Percentiles rank a stretch among this genome's conserved stretches.
Evolutionary conservation across 257 asterid genomes (phyloP).

Genomic region (Nicotiana tomentosiformis): DNA sequence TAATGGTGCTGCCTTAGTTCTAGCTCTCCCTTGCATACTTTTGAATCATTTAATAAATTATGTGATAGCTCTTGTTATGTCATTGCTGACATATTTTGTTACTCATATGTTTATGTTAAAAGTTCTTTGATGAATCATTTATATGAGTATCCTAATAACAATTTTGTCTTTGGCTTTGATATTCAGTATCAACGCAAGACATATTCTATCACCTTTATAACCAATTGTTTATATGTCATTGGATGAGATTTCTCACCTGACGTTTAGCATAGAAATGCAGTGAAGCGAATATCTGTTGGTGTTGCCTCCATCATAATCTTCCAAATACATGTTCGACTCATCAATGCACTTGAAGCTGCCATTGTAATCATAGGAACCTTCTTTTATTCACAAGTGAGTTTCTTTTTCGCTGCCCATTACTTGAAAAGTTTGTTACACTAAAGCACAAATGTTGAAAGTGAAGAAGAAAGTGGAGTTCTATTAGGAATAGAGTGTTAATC

Average conservation of each 20-base stretch:
- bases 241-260: constrained; percentile 19
- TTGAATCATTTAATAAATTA: too few relatives aligned
- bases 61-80: too few relatives aligned
- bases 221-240: constrained; percentile 19
- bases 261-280: constrained; percentile 14
- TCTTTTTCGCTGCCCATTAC: background rate
- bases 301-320: constrained; percentile 18
- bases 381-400: constrained; percentile 14
- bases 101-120: background rate
- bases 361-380: constrained; percentile 15
- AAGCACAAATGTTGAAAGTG: too few relatives aligned
- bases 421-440: background rate
- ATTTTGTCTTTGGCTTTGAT: background rate
- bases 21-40: too few relatives aligned
- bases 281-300: constrained; percentile 17
- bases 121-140: background rate
- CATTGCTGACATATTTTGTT: background rate
- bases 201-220: constrained; percentile 19
- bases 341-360: constrained; percentile 21
- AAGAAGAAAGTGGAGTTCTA: too few relatives aligned
- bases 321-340: constrained; percentile 14
- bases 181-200: constrained; percentile 6
- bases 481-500: too few relatives aligned
- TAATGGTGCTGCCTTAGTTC: too few relatives aligned
- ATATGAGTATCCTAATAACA: too few relatives aligned